These are phyloP conservation scores for Gastrolobium bilobum DNA, from an alignment of 306 rosid genomes.

Conservation along the genomic window DNA sequence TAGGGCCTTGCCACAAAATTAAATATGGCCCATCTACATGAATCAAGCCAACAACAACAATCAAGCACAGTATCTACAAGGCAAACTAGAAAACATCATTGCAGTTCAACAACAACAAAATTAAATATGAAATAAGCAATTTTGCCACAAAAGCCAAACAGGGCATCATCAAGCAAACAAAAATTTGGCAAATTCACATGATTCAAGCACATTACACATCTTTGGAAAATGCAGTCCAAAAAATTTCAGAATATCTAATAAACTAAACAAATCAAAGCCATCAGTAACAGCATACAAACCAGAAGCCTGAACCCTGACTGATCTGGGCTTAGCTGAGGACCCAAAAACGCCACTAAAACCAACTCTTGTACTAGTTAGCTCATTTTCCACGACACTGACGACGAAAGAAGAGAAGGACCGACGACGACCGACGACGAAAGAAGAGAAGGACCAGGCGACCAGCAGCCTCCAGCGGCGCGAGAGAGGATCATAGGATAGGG, in stretches of 20 bases:
- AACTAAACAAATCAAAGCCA: slow-evolving; percentile 33
- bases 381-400: slow-evolving; percentile 54
- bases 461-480: no score
- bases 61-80: background rate
- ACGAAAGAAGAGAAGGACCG: no score
- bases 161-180: slow-evolving; percentile 37
- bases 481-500: no score
- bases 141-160: slow-evolving; percentile 29
- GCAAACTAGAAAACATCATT: background rate
- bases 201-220: slow-evolving; percentile 28
- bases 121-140: background rate
- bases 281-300: slow-evolving; percentile 59
- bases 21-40: no score
- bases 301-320: slow-evolving; percentile 76
- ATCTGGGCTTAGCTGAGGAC: slow-evolving; percentile 68
- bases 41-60: background rate
- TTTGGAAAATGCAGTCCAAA: slow-evolving; percentile 6
- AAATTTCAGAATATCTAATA: slow-evolving; percentile 9
- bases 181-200: slow-evolving; percentile 1
- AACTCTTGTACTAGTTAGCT: slow-evolving; percentile 51
- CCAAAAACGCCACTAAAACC: slow-evolving; percentile 61
- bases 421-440: no score
- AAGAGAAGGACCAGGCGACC: no score
- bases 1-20: no score
- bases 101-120: slow-evolving; percentile 29